These are phyloP conservation scores for Rhodofomes roseus DNA, from an alignment of 1,284 basidiomycete species.

Conservation along the genomic window DNA sequence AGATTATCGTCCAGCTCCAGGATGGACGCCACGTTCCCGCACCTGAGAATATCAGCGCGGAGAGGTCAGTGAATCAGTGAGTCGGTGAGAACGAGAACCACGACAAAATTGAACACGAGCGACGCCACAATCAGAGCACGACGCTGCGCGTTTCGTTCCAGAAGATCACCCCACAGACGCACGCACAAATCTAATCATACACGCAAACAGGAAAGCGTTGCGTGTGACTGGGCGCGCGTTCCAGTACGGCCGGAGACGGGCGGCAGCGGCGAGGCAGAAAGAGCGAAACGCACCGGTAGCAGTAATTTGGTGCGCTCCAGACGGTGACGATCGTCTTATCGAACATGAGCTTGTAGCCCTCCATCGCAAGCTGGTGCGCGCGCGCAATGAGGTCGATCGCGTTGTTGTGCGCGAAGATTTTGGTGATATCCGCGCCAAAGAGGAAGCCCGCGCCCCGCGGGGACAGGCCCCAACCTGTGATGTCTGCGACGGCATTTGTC, in stretches of 20 bases:
- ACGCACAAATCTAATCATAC: neutral
- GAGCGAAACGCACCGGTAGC: constrained; percentile 89
- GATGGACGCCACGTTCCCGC: constrained; percentile 93
- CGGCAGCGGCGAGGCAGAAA: neutral
- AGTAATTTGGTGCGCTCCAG: constrained; percentile 99
- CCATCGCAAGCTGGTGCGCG: constrained; percentile 98
- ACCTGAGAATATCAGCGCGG: constrained; percentile 41
- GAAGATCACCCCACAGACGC: neutral
- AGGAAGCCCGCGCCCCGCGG: constrained; percentile 95
- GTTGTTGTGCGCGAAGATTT: constrained; percentile 87
- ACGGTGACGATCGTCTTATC: constrained; percentile 95
- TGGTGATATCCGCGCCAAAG: constrained; percentile 92
- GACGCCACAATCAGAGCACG: constrained; percentile 3
- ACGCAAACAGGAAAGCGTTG: neutral
- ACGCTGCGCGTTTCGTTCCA: neutral
- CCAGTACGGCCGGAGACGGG: neutral
- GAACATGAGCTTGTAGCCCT: constrained; percentile 99
- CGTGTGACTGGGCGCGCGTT: neutral
- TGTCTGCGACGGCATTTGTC: constrained; percentile 48
- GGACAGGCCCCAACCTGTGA: constrained; percentile 93
- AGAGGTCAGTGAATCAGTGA: neutral
- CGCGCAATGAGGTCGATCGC: constrained; percentile 93
- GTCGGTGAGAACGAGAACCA: constrained; percentile 3
- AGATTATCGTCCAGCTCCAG: constrained; percentile 90
- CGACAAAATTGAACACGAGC: neutral